Percentiles rank a stretch among this genome's conserved stretches.
Conservation (phyloP, 768 basidiomycete genomes). For the Leccinum truebloodii region DNA sequence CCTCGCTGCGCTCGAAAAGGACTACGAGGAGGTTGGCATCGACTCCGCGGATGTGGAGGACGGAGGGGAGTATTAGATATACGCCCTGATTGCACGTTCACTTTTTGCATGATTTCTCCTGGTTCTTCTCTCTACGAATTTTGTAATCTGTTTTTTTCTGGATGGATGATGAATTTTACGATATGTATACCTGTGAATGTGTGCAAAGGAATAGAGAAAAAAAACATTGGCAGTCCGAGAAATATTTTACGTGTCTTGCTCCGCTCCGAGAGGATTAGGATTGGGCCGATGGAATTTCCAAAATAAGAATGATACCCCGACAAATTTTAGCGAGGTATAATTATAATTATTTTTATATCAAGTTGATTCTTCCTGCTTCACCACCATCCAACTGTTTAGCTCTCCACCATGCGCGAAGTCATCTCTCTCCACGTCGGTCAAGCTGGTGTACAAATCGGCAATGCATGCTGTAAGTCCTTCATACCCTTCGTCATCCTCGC, state of each 20-base stretch:
- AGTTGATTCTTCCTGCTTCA: slow-evolving; percentile 15
- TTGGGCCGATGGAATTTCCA: slow-evolving; percentile 24
- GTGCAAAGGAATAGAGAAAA: background rate
- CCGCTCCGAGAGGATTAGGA: slow-evolving; percentile 1
- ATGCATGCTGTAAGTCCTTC: slow-evolving; percentile 84
- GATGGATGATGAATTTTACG: slow-evolving; percentile 38
- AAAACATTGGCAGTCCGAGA: background rate
- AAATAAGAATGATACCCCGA: slow-evolving; percentile 19
- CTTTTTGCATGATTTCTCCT: slow-evolving; percentile 21
- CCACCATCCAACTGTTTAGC: slow-evolving; percentile 14
- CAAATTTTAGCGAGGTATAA: slow-evolving; percentile 21
- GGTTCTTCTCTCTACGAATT: slow-evolving; percentile 26
- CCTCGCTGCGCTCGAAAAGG: slow-evolving; percentile 99
- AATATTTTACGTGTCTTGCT: background rate
- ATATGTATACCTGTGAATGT: slow-evolving; percentile 11
- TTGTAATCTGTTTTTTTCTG: slow-evolving; percentile 30
- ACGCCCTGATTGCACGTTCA: slow-evolving; percentile 9
- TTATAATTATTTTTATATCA: background rate
- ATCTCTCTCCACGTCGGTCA: slow-evolving; percentile 97
- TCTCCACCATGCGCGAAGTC: slow-evolving; percentile 77
- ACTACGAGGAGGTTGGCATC: slow-evolving; percentile 83
- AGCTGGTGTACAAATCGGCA: slow-evolving; percentile 93
- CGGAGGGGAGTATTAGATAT: slow-evolving; percentile 45
- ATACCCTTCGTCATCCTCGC: slow-evolving; percentile 7
- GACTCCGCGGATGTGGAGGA: slow-evolving; percentile 54